A percentile compares a stretch with the other conserved stretches of the same genome.
Conservation (phyloP, 768 basidiomycete genomes). For the Butyriboletus loyo region DNA sequence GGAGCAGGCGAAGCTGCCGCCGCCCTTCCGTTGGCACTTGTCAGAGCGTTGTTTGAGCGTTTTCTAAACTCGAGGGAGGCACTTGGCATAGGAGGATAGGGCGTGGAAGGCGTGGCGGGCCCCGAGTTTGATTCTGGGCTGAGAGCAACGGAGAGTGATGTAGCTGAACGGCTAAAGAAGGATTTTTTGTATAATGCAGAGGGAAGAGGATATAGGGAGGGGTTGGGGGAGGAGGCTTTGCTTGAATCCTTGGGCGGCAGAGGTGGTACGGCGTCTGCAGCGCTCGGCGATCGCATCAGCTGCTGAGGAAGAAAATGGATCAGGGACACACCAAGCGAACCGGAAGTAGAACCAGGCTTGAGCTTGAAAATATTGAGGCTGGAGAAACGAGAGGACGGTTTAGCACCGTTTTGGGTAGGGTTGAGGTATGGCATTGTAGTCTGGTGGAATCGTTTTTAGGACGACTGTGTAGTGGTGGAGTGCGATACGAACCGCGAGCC, state of each 20-base stretch:
- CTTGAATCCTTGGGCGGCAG: conserved; percentile 61
- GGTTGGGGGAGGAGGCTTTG: conserved; percentile 26
- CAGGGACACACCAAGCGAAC: not conserved
- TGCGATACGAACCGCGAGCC: not conserved
- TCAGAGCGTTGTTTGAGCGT: not conserved
- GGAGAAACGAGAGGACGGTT: conserved; percentile 39
- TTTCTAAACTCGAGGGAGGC: conserved; percentile 1
- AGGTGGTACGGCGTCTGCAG: conserved; percentile 32
- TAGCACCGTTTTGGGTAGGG: conserved; percentile 10
- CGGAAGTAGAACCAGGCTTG: not conserved
- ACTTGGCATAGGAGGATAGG: conserved; percentile 3
- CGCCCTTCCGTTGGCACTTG: conserved; percentile 3
- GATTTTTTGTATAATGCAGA: conserved; percentile 28
- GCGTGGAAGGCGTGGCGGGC: conserved; percentile 22
- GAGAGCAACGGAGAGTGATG: conserved; percentile 44
- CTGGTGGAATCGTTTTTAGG: not conserved
- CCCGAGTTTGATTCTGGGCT: conserved; percentile 15
- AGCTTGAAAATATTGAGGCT: conserved; percentile 44
- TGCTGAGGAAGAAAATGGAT: not conserved
- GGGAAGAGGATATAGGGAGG: conserved; percentile 3
- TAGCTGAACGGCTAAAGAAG: conserved; percentile 38
- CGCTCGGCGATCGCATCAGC: not conserved
- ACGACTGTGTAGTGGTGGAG: not conserved
- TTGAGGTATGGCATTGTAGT: conserved; percentile 8
- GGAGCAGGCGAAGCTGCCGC: conserved; percentile 15